Conservation (phyloP, 2,329 filamentous ascomycete genomes). For the Bipolaris zeicola region DNA sequence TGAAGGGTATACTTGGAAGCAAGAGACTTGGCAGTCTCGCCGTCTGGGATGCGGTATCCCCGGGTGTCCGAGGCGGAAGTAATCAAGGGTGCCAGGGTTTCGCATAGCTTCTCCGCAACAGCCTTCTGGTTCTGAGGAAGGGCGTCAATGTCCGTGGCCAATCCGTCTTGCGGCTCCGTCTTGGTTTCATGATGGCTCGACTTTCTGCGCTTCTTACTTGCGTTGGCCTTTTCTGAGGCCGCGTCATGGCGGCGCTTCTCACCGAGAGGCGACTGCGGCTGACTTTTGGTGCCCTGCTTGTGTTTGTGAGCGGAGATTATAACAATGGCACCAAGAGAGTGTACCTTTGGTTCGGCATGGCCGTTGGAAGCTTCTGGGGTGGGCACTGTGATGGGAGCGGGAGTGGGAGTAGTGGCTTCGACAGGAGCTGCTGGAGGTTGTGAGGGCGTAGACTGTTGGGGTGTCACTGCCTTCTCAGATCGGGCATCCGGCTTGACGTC, state of each 20-base stretch:
- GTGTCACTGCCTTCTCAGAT: conserved; percentile 44
- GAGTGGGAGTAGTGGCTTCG: conserved; percentile 21
- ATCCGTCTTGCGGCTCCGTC: conserved; percentile 13
- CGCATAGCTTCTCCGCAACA: conserved; percentile 72
- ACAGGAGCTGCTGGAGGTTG: conserved; percentile 16
- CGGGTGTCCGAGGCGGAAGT: conserved; percentile 69
- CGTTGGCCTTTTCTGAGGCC: conserved; percentile 37
- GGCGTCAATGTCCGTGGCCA: conserved; percentile 27
- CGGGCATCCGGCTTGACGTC: conserved; percentile 60
- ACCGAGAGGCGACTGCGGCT: conserved; percentile 43
- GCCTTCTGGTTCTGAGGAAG: conserved; percentile 71
- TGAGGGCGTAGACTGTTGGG: conserved; percentile 25
- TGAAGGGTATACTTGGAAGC: conserved; percentile 75
- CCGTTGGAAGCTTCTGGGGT: conserved; percentile 32
- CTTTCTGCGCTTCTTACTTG: conserved; percentile 46
- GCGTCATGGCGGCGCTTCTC: conserved; percentile 47
- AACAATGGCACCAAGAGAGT: background rate
- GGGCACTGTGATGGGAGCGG: conserved; percentile 14
- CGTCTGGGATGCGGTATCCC: conserved; percentile 66
- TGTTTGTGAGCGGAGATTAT: conserved; percentile 12
- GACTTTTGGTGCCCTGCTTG: conserved; percentile 34
- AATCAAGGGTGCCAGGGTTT: conserved; percentile 70
- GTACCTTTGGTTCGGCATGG: conserved; percentile 34
- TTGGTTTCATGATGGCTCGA: conserved; percentile 41
- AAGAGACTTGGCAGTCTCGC: conserved; percentile 66